Percentiles rank a stretch among this genome's conserved stretches.
Conservation (phyloP, 176 grass and related monocot species). For the Triticum aestivum region IWGSC_CS_RefSeq_v2.1 NC_057803.1:114502578-114503077, state of each 20-base stretch:
- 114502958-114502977: conserved; percentile 58
- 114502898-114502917: conserved; percentile 70
- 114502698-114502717: conserved; percentile 68
- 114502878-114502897: conserved; percentile 96
- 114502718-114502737: conserved; percentile 27
- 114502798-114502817: not conserved
- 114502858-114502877: conserved; percentile 82
- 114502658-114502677: conserved; percentile 80
- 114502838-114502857: conserved; percentile 79
- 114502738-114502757: not conserved
- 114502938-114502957: conserved; percentile 46
- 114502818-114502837: conserved; percentile 28
- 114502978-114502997: conserved; percentile 83
- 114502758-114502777: not conserved
- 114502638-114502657: conserved; percentile 89
- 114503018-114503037: conserved; percentile 30
- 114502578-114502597: conserved; percentile 97
- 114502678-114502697: conserved; percentile 64
- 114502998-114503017: not conserved
- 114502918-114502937: conserved; percentile 40
- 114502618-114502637: conserved; percentile 75
- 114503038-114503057: conserved; percentile 11
- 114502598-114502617: conserved; percentile 92
- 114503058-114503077: not conserved
- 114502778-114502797: not conserved